Base-by-base conservation (phyloP, 192 early-diverging fungal species). In the Linnemannia schmuckeri region DNA sequence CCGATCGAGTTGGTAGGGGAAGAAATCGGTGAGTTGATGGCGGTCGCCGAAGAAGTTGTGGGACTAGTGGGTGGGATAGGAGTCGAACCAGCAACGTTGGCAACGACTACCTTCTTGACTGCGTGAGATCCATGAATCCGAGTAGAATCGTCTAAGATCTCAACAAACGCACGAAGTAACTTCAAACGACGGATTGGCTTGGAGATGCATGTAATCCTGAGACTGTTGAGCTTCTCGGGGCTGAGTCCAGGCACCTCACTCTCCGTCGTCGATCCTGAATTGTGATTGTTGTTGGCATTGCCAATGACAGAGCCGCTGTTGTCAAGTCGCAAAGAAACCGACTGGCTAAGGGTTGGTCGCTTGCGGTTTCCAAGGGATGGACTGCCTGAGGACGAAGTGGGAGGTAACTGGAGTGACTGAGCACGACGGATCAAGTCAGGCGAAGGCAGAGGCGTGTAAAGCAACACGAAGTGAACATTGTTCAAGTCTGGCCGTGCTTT, bases 171-270 rank as follows among this genome's bases (percentile, higher is more conserved):
- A 2, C 83, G 77, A 6, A 89, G 74, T 15, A 92, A 27, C 44
- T 92, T 92, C 35, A 84, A 63, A 6, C 90, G 83, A 24, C 91
- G 88, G 42, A 90, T 81, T 0, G 91, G 85, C 49, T 87, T 87
- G 42, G 85, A 87, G 70, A 91, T 90, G 9, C 85, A 82, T 35
- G 89, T 80, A 73, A 87, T 87, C 12, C 85, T 76, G 6, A 81
- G 76, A 13, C 76, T 81, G 72, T 81, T 81, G 15, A 87, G 72
- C 46, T 77, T 87, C 24, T 73, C 85, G 24, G 70, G 74, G n/a
- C 80, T 81, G 27, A 81, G 66, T 41, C 79, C 85, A 3, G 85
- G 80, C 3, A 81, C 79, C 24, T 86, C 83, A 22, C 54, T 63
- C 13, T 33, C 57, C 7, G 41, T 35, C 17, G 66, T 17, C 22